Conservation (phyloP, 257 asterid species). For the Solanum appendiculatum region DNA sequence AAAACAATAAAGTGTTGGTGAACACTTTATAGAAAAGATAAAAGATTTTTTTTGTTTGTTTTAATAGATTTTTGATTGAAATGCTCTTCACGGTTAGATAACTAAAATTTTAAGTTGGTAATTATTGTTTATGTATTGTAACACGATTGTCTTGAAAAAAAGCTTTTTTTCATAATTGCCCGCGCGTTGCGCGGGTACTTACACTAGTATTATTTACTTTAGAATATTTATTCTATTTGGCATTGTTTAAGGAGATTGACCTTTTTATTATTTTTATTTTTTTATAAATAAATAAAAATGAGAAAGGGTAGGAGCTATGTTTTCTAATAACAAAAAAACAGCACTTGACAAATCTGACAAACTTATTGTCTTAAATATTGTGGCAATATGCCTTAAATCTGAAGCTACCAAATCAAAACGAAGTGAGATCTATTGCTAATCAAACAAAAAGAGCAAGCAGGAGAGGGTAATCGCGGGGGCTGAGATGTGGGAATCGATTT, state of each 20-base stretch:
- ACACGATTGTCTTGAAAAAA: too few species aligned
- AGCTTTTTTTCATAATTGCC: too few species aligned
- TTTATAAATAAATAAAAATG: neutral
- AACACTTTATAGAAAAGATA: too few species aligned
- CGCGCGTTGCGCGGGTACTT: too few species aligned
- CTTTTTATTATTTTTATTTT: too few species aligned
- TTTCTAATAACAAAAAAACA: neutral
- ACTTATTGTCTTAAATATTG: neutral
- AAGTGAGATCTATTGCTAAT: neutral
- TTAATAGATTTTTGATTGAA: too few species aligned
- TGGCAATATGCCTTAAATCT: neutral
- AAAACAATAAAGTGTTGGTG: too few species aligned
- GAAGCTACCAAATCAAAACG: neutral
- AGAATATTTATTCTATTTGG: neutral
- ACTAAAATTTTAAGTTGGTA: too few species aligned
- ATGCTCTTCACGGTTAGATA: too few species aligned
- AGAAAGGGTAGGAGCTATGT: neutral
- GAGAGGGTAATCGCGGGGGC: neutral
- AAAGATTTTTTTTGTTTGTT: too few species aligned
- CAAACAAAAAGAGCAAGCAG: neutral
- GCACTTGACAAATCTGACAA: neutral
- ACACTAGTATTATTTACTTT: too few species aligned
- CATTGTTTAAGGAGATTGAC: neutral
- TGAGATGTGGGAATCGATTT: constrained; percentile 90
- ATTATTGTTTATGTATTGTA: too few species aligned